Base-by-base conservation (phyloP, 2,329 filamentous ascomycete species). In the Verticillium isaacii region DNA sequence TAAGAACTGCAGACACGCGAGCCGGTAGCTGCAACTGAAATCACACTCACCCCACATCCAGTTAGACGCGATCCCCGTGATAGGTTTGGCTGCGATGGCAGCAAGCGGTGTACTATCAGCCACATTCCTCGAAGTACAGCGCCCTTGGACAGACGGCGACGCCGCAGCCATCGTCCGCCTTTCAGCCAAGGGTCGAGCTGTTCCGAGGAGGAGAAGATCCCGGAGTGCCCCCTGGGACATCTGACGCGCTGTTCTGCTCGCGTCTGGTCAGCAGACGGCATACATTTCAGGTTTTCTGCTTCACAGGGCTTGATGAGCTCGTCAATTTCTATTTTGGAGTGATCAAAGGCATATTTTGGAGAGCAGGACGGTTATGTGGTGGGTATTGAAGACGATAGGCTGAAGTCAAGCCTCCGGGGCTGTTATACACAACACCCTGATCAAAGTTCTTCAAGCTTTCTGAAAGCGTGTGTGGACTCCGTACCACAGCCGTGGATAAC, bases 401-500 rank as follows among this genome's bases (percentile, higher is more conserved):
- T 29, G 29, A 29, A 29, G 29, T 5, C 29, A 29, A 29, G 29
- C 29, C 5, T 29, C 5, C 29, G 29, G 29, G 29, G 4, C 5
- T 29, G 29, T 5, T 29, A 29, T 29, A 6, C 29, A 29, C 5
- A 5, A 29, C 45, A 25, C 23, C 19, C 5, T 8, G 45, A 25
- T n/a, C 7, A 50, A n/a, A 12, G 58, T 60, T 32, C 55, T 63
- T 58, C 14, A 19, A 55, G 57, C 57, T 58, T 62, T 62, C 39
- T 62, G 45, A 50, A 59, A 59, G 57, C 36, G 52, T 11, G 23
- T 15, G 7, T 36, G 32, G n/a, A 50, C 45, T 62, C 41, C 45
- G 32, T 60, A 56, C 29, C 29, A 4, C 5, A 29, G 29, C 29
- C 29, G 29, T 29, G 29, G 29, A 29, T 29, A 3, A 5, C 29